Base-by-base conservation (phyloP, 1,284 basidiomycete species). In the Schizophyllum commune region DNA sequence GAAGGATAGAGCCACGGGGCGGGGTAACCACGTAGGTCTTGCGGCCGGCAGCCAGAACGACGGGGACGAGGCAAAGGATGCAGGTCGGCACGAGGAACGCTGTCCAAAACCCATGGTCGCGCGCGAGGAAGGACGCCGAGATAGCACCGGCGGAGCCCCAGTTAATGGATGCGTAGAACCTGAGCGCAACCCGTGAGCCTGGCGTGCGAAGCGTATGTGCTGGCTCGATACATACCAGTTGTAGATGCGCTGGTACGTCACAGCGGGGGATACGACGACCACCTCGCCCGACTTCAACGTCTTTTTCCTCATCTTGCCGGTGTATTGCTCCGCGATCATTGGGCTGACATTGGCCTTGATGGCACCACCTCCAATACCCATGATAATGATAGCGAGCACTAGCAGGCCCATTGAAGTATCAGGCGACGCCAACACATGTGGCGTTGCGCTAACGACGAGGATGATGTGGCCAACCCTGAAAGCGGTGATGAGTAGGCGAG, bases 301-400 rank as follows among this genome's bases (percentile, higher is more conserved):
- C 74, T 75, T 73, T 62, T 80, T 78, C 57, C 75, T 74, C 62
- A 78, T 63, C 62, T 72, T 78, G 39, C 77, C 78, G n/a, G 70
- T 76, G 65, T 82, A 80, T 66, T 85, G 80, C 69, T 88, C 82
- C 61, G 83, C 83, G 62, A 85, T 79, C 70, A 85, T 78, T 19
- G 83, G 82, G 3, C 79, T 79, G 34, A 83, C 78, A 65, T 85
- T 85, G 19, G 80, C 73, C 71, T 85, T 85, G 74, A 86, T 84
- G 17, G 68, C 69, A 54, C 74, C 65, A 54, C 65, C 66, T 51
- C 65, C 67, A 22, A 62, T 70, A 67, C 61, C 82, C 75, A 84
- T 84, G 65, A 84, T 72, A 54, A 81, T 69, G 22, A 77, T 77
- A 15, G 77, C 67, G 5, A 76, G 63, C 33, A 73, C 62, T n/a